These are phyloP conservation scores for Umbelopsis sp. DNA, from an alignment of 192 early-diverging fungal species.

Conservation along the genomic window DNA sequence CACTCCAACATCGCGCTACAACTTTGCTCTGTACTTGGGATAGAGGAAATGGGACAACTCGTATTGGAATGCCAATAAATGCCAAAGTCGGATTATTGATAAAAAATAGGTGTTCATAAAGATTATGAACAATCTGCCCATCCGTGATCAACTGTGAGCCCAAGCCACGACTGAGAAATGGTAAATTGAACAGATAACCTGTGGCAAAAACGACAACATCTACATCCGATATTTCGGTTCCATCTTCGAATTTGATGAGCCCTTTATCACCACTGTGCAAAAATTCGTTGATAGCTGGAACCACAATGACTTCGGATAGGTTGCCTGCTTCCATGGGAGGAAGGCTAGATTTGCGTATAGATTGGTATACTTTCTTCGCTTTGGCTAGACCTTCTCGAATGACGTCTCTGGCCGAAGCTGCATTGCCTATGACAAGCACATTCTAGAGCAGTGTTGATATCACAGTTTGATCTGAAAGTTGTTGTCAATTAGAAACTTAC, in stretches of 20 bases:
- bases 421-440: conserved; percentile 58
- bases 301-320: neutral
- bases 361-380: conserved; percentile 44
- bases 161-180: conserved; percentile 49
- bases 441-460: conserved; percentile 19
- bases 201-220: conserved; percentile 67
- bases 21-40: conserved; percentile 59
- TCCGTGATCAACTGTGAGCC: conserved; percentile 31
- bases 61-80: conserved; percentile 61
- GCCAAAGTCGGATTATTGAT: conserved; percentile 54
- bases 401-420: conserved; percentile 57
- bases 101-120: conserved; percentile 53
- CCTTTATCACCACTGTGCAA: neutral
- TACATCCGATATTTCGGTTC: conserved; percentile 30
- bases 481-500: conserved; percentile 28
- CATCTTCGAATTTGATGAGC: conserved; percentile 38
- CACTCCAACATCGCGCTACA: conserved; percentile 45
- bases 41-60: conserved; percentile 61
- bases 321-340: neutral
- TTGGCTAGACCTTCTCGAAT: conserved; percentile 44
- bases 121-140: conserved; percentile 41
- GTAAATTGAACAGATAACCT: conserved; percentile 63
- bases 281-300: neutral
- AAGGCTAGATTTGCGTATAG: conserved; percentile 32
- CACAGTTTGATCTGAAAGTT: neutral